Base-by-base conservation (phyloP, 2,329 filamentous ascomycete species). In the Bisporella sp. region DNA sequence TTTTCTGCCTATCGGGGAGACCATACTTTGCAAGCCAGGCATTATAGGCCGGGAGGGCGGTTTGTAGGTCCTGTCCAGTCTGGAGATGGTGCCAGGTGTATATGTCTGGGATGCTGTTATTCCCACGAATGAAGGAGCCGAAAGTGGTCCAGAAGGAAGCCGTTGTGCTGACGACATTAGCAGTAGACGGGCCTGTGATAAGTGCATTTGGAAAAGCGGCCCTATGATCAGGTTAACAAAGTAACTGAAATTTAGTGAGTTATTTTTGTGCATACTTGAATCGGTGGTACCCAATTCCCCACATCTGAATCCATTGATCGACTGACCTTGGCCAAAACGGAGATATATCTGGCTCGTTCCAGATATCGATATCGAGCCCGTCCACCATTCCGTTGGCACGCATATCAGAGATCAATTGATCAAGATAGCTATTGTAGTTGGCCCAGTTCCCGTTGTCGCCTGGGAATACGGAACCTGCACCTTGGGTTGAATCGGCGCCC, bases 321-420 rank as follows among this genome's bases (percentile, higher is more conserved):
- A 66, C 64, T 1, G 54, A 42, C 2, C 70, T 60, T 11, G 49
- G 51, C 66, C 73, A 76, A 42, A 58, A 60, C 4, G n/a, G 44
- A 7, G 55, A 50, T 8, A 60, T 21, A 48, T 78, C 75, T 0
- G 76, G 73, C 60, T 79, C 76, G 50, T 79, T 79, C 75, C 76
- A 79, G 31, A 77, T 69, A 46, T 78, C 76, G 4, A 71, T 59
- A 0, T 73, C 64, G 0, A 77, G 53, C 0, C 65, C 68, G 0
- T 64, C 62, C 32, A 57, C 59, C 64, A 65, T 68, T n/a, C 64
- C 57, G 49, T 70, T 71, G 1, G 55, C 59, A 31, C 61, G 64
- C 7, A 71, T 54, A 46, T 65, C 69, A 1, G 56, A 53, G 28
- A 71, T 57, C 2, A 73, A 55, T 28, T 64, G 63, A 0, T 63